These are phyloP conservation scores for Rhodomyrtus tomentosa DNA, from an alignment of 345 rosid genomes.

Conservation along the genomic window DNA sequence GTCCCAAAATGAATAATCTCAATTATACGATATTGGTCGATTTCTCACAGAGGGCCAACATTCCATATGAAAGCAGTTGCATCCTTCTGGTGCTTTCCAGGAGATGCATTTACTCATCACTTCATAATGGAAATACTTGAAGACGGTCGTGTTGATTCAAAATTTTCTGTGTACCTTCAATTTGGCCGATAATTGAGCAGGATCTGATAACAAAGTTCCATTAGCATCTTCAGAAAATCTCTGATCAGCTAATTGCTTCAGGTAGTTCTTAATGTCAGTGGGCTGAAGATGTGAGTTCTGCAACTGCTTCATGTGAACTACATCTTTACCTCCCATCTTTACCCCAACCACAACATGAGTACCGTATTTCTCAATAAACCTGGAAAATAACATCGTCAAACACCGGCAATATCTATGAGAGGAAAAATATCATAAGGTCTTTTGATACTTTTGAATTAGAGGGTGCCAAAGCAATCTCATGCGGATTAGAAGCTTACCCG, in stretches of 20 bases:
- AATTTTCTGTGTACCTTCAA: conserved; percentile 23
- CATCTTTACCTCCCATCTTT: conserved; percentile 95
- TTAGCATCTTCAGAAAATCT: conserved; percentile 36
- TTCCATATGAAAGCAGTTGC: not conserved
- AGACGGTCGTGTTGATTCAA: not conserved
- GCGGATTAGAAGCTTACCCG: conserved; percentile 38
- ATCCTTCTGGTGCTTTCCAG: not conserved
- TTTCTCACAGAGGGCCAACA: not conserved
- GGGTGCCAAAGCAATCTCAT: not conserved
- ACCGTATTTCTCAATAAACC: conserved; percentile 75
- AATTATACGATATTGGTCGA: not conserved
- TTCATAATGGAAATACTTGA: not conserved
- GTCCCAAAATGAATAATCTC: not conserved
- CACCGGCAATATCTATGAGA: not conserved
- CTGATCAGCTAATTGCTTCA: conserved; percentile 54
- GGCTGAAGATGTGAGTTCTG: conserved; percentile 51
- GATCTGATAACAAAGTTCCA: not conserved
- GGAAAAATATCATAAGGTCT: not conserved
- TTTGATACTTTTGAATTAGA: not conserved
- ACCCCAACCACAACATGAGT: conserved; percentile 83
- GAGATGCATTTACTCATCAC: not conserved
- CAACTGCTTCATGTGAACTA: conserved; percentile 54
- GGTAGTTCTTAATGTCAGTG: conserved; percentile 44
- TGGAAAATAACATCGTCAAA: conserved; percentile 12
- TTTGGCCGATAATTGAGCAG: conserved; percentile 15